Evolutionary conservation across 345 rosid genomes (phyloP), one percentile per base, ranked within the genome.

Genomic region (Lepidium sativum): DNA sequence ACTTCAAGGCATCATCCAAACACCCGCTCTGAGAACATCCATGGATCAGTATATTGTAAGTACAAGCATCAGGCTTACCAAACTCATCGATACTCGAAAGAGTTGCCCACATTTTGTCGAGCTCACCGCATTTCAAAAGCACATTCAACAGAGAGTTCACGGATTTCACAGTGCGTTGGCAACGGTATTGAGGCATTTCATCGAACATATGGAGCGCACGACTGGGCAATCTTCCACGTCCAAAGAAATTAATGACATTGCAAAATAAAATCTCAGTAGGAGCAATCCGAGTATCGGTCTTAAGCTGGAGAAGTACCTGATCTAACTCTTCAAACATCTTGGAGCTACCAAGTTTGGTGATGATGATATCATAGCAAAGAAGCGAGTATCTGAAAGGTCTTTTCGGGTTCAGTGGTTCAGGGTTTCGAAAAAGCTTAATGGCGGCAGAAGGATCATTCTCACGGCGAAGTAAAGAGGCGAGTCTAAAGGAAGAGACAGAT

Each of bases 321-420:
- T 80, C 82, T 75, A 92, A 80, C 71, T 92, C 86, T 2, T 80
- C 54, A 52, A 87, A 89, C 95, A 84, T 80, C 73, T 82, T 87
- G 71, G 87, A 87, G 6, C 84, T 70, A 15, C 92, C 92, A 6
- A 92, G 97, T 76, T 84, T 92, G 44, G 83, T 74, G 74, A 89
- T 81, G 71, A 85, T 82, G 78, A 92, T 68, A 65, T 92, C 98
- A 58, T 89, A 89, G 70, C 83, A 81, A 44, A 68, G 86, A 54
- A 79, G 83, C 23, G 86, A 83, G 78, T 80, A 75, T 48, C 77
- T 81, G 43, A 87, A 79, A 23, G 82, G 71, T 34, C 35, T 39
- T 14, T 52, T 54, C 4, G 73, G 48, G 55, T 21, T 53, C 2
- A 59, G 42, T 32, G 80, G 77, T 40, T 79, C 67, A 14, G 89